Percentiles rank a stretch among this genome's conserved stretches.
Conservation (phyloP, 306 rosid species). For the Trifolium pratense region DNA sequence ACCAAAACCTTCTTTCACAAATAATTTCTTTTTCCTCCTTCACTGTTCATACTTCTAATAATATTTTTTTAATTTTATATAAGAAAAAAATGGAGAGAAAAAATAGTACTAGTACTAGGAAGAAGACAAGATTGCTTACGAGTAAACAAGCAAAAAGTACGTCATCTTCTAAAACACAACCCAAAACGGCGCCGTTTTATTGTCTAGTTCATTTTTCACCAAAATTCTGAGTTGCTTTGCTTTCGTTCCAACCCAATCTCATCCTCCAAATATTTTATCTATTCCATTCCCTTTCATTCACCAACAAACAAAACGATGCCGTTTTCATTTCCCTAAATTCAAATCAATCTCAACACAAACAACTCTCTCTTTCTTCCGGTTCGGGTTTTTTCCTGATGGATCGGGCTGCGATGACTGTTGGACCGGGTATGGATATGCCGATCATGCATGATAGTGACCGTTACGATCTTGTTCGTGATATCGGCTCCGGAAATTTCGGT, state of each 20-base stretch:
- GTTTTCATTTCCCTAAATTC: slow-evolving; percentile 29
- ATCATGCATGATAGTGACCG: slow-evolving; percentile 98
- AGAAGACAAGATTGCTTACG: slow-evolving; percentile 52
- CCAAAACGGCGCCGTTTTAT: slow-evolving; percentile 52
- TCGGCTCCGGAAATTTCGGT: slow-evolving; percentile 95
- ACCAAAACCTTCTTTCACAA: no score
- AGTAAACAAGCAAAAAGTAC: slow-evolving; percentile 34
- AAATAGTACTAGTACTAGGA: no score
- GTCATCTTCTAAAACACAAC: slow-evolving; percentile 38
- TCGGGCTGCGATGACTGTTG: slow-evolving; percentile 70
- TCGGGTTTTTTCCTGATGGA: slow-evolving; percentile 59
- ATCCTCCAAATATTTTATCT: slow-evolving; percentile 36
- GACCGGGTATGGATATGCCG: slow-evolving; percentile 91
- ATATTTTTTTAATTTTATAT: no score
- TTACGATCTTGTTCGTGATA: slow-evolving; percentile 88
- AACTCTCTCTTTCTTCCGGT: not conserved
- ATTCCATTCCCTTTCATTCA: not conserved
- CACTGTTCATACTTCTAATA: no score
- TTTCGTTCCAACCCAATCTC: slow-evolving; percentile 49
- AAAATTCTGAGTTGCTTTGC: slow-evolving; percentile 43
- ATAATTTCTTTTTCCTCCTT: no score
- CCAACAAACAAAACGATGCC: slow-evolving; percentile 40
- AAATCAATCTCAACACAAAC: not conserved
- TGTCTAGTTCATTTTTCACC: slow-evolving; percentile 11
- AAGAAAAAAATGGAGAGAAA: not conserved